Evolutionary conservation across 495 filamentous ascomycete species (phyloP).

Genomic region (Aspergillus ellipticus): DNA sequence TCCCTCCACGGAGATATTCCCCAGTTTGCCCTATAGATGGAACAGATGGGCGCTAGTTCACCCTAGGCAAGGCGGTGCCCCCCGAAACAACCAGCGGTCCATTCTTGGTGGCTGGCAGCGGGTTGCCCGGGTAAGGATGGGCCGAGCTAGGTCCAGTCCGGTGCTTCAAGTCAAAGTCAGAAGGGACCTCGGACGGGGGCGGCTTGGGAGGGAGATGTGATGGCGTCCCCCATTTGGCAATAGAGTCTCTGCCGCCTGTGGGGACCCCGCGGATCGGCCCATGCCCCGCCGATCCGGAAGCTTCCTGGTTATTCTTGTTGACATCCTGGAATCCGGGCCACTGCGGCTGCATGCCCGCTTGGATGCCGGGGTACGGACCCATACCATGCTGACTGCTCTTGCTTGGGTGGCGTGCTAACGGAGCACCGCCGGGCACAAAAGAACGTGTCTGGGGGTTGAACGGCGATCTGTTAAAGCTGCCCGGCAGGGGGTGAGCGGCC

Average conservation of each 20-base stretch:
- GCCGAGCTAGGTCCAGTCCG: slow-evolving; percentile 22
- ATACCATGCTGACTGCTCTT: slow-evolving; percentile 30
- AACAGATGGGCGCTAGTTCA: slow-evolving; percentile 17
- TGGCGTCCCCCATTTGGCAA: slow-evolving; percentile 54
- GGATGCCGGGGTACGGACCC: slow-evolving; percentile 28
- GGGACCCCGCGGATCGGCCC: slow-evolving; percentile 19
- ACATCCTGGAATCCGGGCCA: slow-evolving; percentile 38
- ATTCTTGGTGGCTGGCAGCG: slow-evolving; percentile 22
- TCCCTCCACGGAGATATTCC: neutral
- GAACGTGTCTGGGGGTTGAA: slow-evolving; percentile 93
- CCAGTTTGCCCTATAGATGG: neutral
- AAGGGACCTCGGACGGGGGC: slow-evolving; percentile 49
- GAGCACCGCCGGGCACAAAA: slow-evolving; percentile 64
- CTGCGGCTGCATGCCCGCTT: slow-evolving; percentile 22
- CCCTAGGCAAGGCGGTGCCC: slow-evolving; percentile 24
- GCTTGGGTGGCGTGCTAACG: slow-evolving; percentile 27
- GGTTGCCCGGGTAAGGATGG: slow-evolving; percentile 24
- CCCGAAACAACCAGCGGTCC: slow-evolving; percentile 45
- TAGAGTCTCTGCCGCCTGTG: slow-evolving; percentile 33
- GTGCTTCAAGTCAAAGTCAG: slow-evolving; percentile 39
- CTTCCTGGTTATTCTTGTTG: slow-evolving; percentile 22
- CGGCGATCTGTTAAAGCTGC: slow-evolving; percentile 74
- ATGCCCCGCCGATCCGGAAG: slow-evolving; percentile 8
- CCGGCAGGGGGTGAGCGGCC: slow-evolving; percentile 70
- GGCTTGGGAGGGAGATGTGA: slow-evolving; percentile 54